These are phyloP conservation scores for Fusarium tanahbumbuense DNA, from an alignment of 2,329 filamentous ascomycete species.

Conservation along the genomic window DNA sequence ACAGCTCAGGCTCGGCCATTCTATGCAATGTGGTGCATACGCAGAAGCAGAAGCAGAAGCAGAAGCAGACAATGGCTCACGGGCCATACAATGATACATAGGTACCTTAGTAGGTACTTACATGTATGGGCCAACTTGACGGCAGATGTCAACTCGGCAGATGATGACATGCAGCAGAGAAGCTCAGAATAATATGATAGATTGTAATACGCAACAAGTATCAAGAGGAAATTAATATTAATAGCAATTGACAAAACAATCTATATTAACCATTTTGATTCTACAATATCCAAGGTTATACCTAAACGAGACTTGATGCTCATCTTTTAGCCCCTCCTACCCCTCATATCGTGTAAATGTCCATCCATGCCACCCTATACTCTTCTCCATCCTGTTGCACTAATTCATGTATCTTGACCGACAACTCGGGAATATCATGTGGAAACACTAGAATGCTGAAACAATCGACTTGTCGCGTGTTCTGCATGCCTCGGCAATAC, in stretches of 20 bases:
- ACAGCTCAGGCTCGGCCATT: conserved; percentile 9
- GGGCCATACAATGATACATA: neutral
- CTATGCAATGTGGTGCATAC: conserved; percentile 2
- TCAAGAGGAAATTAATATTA: too few relatives aligned
- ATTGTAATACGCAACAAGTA: neutral
- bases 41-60: neutral
- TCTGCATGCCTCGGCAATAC: conserved; percentile 8
- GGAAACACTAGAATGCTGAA: conserved; percentile 11
- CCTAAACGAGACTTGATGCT: neutral
- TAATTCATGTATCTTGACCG: neutral
- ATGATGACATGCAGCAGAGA: conserved; percentile 4
- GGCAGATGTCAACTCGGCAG: neutral
- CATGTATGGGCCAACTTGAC: neutral
- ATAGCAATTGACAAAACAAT: too few relatives aligned
- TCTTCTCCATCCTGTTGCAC: conserved; percentile 1
- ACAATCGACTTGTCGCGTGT: conserved; percentile 14
- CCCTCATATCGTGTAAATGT: neutral
- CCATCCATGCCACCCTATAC: conserved; percentile 15
- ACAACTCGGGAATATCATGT: conserved; percentile 9
- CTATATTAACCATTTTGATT: neutral
- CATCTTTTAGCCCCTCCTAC: neutral
- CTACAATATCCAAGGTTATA: neutral
- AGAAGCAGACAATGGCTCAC: conserved; percentile 1
- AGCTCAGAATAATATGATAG: neutral
- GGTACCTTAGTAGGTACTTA: neutral